These are phyloP conservation scores for Entomortierella beljakovae DNA, from an alignment of 192 early-diverging fungal genomes.

Conservation along the genomic window DNA sequence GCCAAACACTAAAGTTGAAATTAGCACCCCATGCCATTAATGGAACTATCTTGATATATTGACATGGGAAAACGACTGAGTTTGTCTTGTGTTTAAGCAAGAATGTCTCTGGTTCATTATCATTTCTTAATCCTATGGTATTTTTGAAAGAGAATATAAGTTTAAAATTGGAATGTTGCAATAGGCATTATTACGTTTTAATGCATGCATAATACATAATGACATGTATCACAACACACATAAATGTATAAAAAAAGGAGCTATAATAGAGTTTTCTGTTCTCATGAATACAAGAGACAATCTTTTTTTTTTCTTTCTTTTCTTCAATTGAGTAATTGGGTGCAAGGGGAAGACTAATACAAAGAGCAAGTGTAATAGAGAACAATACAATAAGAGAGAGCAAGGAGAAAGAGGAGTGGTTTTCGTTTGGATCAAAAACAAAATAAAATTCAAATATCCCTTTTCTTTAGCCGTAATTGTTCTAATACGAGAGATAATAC, in stretches of 20 bases:
- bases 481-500: too few species aligned
- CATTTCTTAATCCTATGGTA: constrained; percentile 73
- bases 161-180: too few species aligned
- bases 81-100: constrained; percentile 79
- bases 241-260: too few species aligned
- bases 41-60: constrained; percentile 95
- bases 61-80: constrained; percentile 88
- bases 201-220: too few species aligned
- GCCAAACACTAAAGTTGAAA: constrained; percentile 98
- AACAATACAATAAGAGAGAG: background rate
- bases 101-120: constrained; percentile 89
- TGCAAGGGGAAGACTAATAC: background rate
- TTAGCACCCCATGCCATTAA: constrained; percentile 90
- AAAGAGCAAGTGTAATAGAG: background rate
- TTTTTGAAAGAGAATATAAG: too few species aligned
- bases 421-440: constrained; percentile 7
- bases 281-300: too few species aligned
- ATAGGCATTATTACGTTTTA: too few species aligned
- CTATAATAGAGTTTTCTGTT: too few species aligned
- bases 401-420: constrained; percentile 15
- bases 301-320: too few species aligned
- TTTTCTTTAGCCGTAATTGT: too few species aligned
- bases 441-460: constrained; percentile 7
- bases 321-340: background rate
- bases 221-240: too few species aligned